Conservation (phyloP, 2,329 filamentous ascomycete genomes). For the Fusarium tupiense region DNA sequence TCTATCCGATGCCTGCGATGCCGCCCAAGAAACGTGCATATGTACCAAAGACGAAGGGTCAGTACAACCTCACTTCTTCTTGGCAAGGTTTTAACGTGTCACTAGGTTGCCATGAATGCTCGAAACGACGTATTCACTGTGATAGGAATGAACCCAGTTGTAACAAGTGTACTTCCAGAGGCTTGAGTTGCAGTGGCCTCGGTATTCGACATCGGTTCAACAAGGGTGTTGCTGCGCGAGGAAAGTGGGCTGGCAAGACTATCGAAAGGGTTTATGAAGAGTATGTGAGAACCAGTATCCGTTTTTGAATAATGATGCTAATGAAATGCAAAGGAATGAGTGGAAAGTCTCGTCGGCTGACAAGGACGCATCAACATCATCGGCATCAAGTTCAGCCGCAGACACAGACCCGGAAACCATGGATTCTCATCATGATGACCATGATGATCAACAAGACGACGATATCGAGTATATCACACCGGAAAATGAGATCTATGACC, state of each 20-base stretch:
- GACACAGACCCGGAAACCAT: neutral
- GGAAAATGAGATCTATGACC: neutral
- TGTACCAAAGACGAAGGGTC: slow-evolving; percentile 41
- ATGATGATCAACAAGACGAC: neutral
- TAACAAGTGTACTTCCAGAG: slow-evolving; percentile 34
- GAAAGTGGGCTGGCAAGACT: slow-evolving; percentile 41
- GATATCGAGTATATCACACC: neutral
- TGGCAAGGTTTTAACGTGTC: fast-evolving
- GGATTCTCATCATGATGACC: fast-evolving
- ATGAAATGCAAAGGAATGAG: no score
- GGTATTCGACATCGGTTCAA: slow-evolving; percentile 42
- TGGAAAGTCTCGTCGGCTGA: neutral
- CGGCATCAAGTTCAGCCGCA: neutral
- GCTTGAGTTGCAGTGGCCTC: slow-evolving; percentile 38
- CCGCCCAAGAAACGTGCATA: slow-evolving; percentile 41
- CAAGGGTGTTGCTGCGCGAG: slow-evolving; percentile 39
- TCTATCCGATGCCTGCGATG: slow-evolving; percentile 19
- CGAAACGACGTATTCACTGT: slow-evolving; percentile 39
- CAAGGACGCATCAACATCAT: neutral
- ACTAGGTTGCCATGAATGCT: slow-evolving; percentile 40
- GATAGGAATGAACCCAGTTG: slow-evolving; percentile 37
- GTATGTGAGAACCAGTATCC: no score
- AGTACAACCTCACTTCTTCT: neutral
- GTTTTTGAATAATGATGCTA: no score
- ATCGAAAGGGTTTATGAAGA: slow-evolving; percentile 38